Evolutionary conservation across 768 basidiomycete genomes (phyloP), one percentile per base, ranked within the genome.

Genomic region (Amanita pallidorosea): DNA sequence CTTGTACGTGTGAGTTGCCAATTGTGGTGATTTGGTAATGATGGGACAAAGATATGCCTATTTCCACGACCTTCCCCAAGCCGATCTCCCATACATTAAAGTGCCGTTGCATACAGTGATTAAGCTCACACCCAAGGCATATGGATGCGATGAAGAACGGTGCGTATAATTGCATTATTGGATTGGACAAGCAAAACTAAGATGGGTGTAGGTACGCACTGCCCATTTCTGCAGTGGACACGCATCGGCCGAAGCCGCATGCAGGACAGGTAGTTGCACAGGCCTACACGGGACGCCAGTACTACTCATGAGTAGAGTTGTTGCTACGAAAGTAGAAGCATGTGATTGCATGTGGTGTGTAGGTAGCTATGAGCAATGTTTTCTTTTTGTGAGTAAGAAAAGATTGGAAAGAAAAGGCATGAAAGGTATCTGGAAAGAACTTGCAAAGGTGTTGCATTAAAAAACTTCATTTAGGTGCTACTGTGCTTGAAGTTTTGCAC

Each of bases 101-200:
- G 93, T 97, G 42, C 93, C 93, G 1, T 67, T 95, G 51, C 96
- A 99, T 63, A 99, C 95, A 0, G 86, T 99, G 34, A 96, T 99
- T 66, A 98, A 98, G 68, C 76, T 99, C 42, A 98, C 95, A 1
- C 96, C 96, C 8, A 93, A 90, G 62, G 96, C 96, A 1, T 99
- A 98, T 64, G 96, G 96, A 35, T 98, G 95, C 70, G 93, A 98
- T 63, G 96, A 99, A 64, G 93, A 94, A 64, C 76, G 94, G 87
- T 85, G 51, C 43, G 71, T 51, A n/a, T 11, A 17, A 41, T 34
- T n/a, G 15, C 50, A 15, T 11, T n/a, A 37, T 35, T n/a, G n/a
- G 15, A 36, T 13, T 7, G 18, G 7, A n/a, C 4, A 27, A 34
- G 5, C 3, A 17, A 44, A 1, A 11, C 12, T 31, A 4, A 31